Base-by-base conservation (phyloP, 352 stramenopile species). In the Thalassiosira exigua region DNA sequence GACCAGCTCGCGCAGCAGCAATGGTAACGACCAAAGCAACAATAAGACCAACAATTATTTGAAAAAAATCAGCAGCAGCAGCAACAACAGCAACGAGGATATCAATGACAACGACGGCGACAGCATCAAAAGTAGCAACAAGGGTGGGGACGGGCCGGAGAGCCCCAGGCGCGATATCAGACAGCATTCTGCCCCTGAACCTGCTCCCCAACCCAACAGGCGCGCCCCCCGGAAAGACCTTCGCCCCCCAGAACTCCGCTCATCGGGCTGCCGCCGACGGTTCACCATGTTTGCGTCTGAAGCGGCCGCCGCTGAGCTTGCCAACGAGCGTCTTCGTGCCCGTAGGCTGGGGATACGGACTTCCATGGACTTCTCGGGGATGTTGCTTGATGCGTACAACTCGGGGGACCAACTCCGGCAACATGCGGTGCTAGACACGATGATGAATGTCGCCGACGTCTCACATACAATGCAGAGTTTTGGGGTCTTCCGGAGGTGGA, bases 371-470 rank as follows among this genome's bases (percentile, higher is more conserved):
- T 77, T 85, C 29, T 73, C 58, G 2, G 72, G 75, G 32, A 82
- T 80, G 60, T n/a, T 84, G 3, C 22, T 84, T 0, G 68, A 84
- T 27, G 75, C 75, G 0, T 81, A 82, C 46, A 32, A 17, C 14
- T 56, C n/a, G 9, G 61, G 29, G 9, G 39, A 80, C 46, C 54
- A 75, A 41, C 62, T 81, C 30, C 54, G 80, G 52, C 67, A 81
- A 50, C 70, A 82, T 64, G 71, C 71, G 0, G 72, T 82, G 3
- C 36, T 85, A 7, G 78, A 85, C 30, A 73, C 62, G 1, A 82
- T 85, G 39, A 82, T 85, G 70, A 79, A 82, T 39, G 78, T 67
- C 14, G 70, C 78, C 19, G 78, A 85, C 50, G 71, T 85, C n/a
- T 71, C 78, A 3, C 78, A 85, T 46, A 85, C 78, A 3, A 85